Percentiles rank a stretch among this genome's conserved stretches.
Evolutionary conservation across 1,139 yeast genomes (phyloP).

Genomic region (Candida labiduridarum): DNA sequence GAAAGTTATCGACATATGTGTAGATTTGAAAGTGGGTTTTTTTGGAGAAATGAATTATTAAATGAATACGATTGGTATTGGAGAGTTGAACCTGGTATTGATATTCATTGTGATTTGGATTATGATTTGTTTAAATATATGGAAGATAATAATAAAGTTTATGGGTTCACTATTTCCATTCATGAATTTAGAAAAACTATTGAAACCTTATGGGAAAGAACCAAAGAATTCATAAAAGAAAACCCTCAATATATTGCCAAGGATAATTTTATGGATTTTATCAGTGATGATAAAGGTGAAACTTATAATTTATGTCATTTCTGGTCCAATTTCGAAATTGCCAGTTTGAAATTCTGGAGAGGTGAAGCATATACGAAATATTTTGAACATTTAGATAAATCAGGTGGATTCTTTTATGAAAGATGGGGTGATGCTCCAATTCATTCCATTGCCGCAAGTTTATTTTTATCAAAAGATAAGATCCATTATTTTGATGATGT

Average conservation of each 20-base stretch:
- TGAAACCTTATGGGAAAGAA: slow-evolving; percentile 75
- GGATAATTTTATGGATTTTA: slow-evolving; percentile 57
- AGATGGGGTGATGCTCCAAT: slow-evolving; percentile 98
- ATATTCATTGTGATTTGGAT: slow-evolving; percentile 84
- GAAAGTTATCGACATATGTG: slow-evolving; percentile 76
- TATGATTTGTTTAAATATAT: slow-evolving; percentile 88
- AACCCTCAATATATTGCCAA: slow-evolving; percentile 45
- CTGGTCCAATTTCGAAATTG: slow-evolving; percentile 95
- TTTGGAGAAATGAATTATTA: slow-evolving; percentile 74
- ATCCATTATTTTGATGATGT: slow-evolving; percentile 89
- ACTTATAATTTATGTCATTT: slow-evolving; percentile 84
- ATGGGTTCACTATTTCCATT: slow-evolving; percentile 81
- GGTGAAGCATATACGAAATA: slow-evolving; percentile 64
- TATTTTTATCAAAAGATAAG: slow-evolving; percentile 65
- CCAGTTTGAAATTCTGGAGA: slow-evolving; percentile 71
- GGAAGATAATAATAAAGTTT: slow-evolving; percentile 67
- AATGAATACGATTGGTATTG: slow-evolving; percentile 81
- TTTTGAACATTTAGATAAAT: slow-evolving; percentile 63
- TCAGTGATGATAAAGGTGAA: slow-evolving; percentile 58
- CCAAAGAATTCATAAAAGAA: slow-evolving; percentile 59
- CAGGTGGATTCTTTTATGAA: slow-evolving; percentile 84
- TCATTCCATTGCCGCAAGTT: slow-evolving; percentile 80
- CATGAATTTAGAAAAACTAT: slow-evolving; percentile 77
- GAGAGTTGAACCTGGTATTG: slow-evolving; percentile 92
- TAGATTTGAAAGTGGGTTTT: slow-evolving; percentile 74